A percentile compares a stretch with the other conserved stretches of the same genome.
Evolutionary conservation across 169 alveolate genomes (phyloP).

Genomic region (Plasmodium gallinaceum): DNA sequence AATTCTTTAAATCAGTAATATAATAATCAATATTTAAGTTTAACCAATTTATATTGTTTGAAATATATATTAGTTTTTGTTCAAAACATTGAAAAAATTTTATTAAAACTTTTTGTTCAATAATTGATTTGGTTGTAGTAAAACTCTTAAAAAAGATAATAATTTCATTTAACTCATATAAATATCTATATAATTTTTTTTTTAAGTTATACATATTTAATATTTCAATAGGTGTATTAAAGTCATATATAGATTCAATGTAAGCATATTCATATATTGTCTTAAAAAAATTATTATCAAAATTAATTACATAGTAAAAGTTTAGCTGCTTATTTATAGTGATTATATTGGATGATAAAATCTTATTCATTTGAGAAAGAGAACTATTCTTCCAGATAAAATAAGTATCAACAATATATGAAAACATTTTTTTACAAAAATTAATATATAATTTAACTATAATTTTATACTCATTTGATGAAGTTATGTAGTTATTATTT

Average conservation of each 20-base stretch:
- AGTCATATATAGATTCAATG: slow-evolving; percentile 59
- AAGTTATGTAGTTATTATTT: slow-evolving; percentile 58
- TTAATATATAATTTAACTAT: slow-evolving; percentile 60
- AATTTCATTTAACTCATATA: slow-evolving; percentile 63
- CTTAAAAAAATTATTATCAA: slow-evolving; percentile 60
- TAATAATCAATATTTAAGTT: slow-evolving; percentile 63
- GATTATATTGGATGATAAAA: slow-evolving; percentile 53
- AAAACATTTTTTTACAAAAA: slow-evolving; percentile 74
- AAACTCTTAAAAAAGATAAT: slow-evolving; percentile 52
- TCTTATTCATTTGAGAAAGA: slow-evolving; percentile 68
- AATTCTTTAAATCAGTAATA: slow-evolving; percentile 60
- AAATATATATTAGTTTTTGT: slow-evolving; percentile 62
- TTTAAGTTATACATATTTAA: slow-evolving; percentile 58
- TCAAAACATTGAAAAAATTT: slow-evolving; percentile 63
- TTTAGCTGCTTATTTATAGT: slow-evolving; percentile 70
- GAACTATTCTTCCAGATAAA: slow-evolving; percentile 59
- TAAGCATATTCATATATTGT: slow-evolving; percentile 67
- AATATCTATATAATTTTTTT: slow-evolving; percentile 59
- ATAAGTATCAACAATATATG: slow-evolving; percentile 52
- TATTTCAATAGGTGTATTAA: slow-evolving; percentile 66
- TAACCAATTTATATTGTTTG: slow-evolving; percentile 72
- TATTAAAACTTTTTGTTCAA: slow-evolving; percentile 64
- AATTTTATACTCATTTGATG: slow-evolving; percentile 72
- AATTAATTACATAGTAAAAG: slow-evolving; percentile 64
- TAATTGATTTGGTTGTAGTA: slow-evolving; percentile 34